Percentiles rank a stretch among this genome's conserved stretches.
These are phyloP conservation scores for Annulohypoxylon stygium DNA, from an alignment of 495 filamentous ascomycete species.

Conservation along the genomic window DNA sequence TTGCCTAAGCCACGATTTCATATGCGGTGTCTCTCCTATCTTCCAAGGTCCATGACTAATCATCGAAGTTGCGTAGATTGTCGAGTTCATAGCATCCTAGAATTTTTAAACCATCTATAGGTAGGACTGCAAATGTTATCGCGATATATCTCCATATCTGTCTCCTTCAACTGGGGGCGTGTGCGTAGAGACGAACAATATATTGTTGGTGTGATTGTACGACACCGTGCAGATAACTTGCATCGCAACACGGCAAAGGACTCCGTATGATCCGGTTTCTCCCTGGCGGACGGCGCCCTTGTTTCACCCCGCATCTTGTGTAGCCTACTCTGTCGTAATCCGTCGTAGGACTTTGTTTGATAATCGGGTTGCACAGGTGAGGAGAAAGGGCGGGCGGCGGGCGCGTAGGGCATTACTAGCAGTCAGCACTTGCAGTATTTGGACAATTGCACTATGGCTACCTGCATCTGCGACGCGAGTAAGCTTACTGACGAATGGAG, in stretches of 20 bases:
- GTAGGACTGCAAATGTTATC: background rate
- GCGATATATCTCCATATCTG: background rate
- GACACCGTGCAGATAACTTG: slow-evolving; percentile 7
- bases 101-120: too few species aligned
- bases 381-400: background rate
- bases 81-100: too few species aligned
- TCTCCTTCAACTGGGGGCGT: background rate
- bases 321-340: background rate
- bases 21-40: too few species aligned
- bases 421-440: background rate
- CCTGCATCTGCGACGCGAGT: background rate
- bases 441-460: background rate
- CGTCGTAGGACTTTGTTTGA: slow-evolving; percentile 5
- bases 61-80: too few species aligned
- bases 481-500: background rate
- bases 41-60: too few species aligned
- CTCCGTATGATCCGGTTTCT: background rate
- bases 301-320: slow-evolving; percentile 13
- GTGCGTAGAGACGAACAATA: background rate
- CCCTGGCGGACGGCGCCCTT: background rate
- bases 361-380: background rate
- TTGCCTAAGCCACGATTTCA: too few species aligned
- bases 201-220: slow-evolving; percentile 9
- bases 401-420: background rate
- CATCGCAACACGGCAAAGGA: background rate